Evolutionary conservation across 495 filamentous ascomycete species (phyloP), one percentile per base, ranked within the genome.

Genomic region (Daldinia childiae): DNA sequence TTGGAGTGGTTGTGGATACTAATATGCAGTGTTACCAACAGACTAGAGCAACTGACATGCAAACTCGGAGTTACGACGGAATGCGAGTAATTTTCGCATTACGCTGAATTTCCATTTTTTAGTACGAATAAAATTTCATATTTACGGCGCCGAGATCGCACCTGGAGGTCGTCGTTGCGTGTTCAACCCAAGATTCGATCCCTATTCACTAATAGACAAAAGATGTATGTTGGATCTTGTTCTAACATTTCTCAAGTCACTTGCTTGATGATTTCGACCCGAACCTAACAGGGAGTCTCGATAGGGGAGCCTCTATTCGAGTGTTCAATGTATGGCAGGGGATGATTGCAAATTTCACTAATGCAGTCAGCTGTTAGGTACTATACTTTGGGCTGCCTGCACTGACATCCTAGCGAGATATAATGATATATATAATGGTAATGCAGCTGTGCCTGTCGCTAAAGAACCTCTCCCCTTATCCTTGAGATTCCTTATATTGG

Each of bases 61-160:
- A 29, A 12, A 27, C 6, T 54, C 50, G 50, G 50, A 54, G 27
- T 54, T 54, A 54, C 24, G 26, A 30, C 50, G 50, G 50, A 54
- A 17, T 54, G 30, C 50, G 50, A 54, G 12, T 2, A 15, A 17
- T 11, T 0, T 8, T 48, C 43, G n/a, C n/a, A n/a, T n/a, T n/a
- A n/a, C n/a, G n/a, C n/a, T 14, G 17, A 4, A 48, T 21, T 21
- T 12, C 43, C 7, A 4, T 21, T 21, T 24, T 19, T 48, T 11
- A 19, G 43, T 3, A 48, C 24, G 43, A 21, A 48, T 48, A 48
- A 8, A 9, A 9, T 19, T 17, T 3, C 21, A 21, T 48, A 11
- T 21, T 48, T 3, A 48, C 17, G 8, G 19, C 43, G 43, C 43
- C 43, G 43, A 48, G 17, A 48, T 48, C 43, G 43, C 17, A 24